Conservation (phyloP, 73 alveolate genomes). For the Paramecium sexaurelia region DNA sequence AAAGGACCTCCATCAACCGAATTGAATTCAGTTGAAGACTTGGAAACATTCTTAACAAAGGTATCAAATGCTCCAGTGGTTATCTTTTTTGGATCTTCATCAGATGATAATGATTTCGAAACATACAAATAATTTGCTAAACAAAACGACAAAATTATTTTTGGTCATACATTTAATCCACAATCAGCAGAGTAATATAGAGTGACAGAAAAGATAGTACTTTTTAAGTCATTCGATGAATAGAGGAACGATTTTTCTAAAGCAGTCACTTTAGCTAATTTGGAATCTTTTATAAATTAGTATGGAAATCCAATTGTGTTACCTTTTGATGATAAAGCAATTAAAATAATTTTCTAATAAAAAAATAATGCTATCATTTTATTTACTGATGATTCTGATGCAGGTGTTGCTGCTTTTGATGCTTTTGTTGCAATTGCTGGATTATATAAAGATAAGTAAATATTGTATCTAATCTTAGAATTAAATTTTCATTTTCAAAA, state of each 20-base stretch:
- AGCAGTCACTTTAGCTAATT: slow-evolving; percentile 68
- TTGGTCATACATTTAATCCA: slow-evolving; percentile 76
- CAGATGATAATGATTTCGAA: slow-evolving; percentile 70
- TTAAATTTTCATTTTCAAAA: slow-evolving; percentile 82
- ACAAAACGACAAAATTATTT: slow-evolving; percentile 79
- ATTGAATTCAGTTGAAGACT: slow-evolving; percentile 74
- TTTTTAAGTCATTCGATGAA: slow-evolving; percentile 86
- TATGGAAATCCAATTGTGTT: slow-evolving; percentile 86
- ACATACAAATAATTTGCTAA: slow-evolving; percentile 81
- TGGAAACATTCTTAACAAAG: slow-evolving; percentile 72
- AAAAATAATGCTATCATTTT: slow-evolving; percentile 86
- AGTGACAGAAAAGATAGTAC: slow-evolving; percentile 72
- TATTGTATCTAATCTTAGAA: background rate
- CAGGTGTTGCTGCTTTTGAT: slow-evolving; percentile 70
- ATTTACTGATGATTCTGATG: slow-evolving; percentile 80
- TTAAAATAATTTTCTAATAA: slow-evolving; percentile 86
- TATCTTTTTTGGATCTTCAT: slow-evolving; percentile 67
- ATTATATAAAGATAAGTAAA: slow-evolving; percentile 71
- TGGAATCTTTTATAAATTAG: slow-evolving; percentile 76
- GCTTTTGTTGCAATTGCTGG: slow-evolving; percentile 81
- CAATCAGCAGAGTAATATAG: slow-evolving; percentile 72
- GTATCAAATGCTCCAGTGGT: background rate
- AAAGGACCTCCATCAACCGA: slow-evolving; percentile 88
- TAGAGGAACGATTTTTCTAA: slow-evolving; percentile 75
- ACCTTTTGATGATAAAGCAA: slow-evolving; percentile 88